These are phyloP conservation scores for Azolla pinnata DNA, from an alignment of 75 land plant species.

Conservation along the genomic window DNA sequence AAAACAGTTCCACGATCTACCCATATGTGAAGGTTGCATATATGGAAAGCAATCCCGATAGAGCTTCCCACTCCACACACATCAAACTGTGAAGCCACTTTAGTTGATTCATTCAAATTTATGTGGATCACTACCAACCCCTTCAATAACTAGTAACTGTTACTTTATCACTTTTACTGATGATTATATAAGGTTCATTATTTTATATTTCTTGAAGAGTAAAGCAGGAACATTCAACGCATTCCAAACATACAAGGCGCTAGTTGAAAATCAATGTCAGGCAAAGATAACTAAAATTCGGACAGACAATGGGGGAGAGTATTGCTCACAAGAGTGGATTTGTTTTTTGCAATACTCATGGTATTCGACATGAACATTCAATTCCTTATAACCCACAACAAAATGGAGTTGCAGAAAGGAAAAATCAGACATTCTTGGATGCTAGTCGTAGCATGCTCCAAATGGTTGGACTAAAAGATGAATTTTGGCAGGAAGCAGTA, in stretches of 20 bases:
- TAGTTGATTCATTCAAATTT: neutral
- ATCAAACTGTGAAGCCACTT: too few species aligned
- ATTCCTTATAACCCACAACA: slow-evolving; percentile 14
- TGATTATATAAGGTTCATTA: neutral
- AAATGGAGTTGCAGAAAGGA: slow-evolving; percentile 4
- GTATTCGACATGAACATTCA: slow-evolving; percentile 8
- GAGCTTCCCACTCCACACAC: too few species aligned
- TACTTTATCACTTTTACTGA: neutral
- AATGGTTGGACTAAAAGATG: neutral
- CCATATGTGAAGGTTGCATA: too few species aligned
- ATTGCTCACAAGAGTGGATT: too few species aligned
- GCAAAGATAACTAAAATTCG: too few species aligned
- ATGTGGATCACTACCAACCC: neutral
- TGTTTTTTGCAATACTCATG: neutral
- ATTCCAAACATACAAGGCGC: neutral
- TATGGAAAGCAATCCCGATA: too few species aligned
- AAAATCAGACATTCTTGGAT: slow-evolving; percentile 7
- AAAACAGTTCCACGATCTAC: too few species aligned
- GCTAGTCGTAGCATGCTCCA: neutral
- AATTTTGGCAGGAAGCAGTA: slow-evolving; percentile 12
- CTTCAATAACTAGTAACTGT: neutral
- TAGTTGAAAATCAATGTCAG: too few species aligned
- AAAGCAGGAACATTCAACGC: too few species aligned
- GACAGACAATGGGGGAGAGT: too few species aligned
- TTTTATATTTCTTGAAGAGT: neutral